Base-by-base conservation (phyloP, 2,329 filamentous ascomycete genomes). In the Penicillium sp. region DNA sequence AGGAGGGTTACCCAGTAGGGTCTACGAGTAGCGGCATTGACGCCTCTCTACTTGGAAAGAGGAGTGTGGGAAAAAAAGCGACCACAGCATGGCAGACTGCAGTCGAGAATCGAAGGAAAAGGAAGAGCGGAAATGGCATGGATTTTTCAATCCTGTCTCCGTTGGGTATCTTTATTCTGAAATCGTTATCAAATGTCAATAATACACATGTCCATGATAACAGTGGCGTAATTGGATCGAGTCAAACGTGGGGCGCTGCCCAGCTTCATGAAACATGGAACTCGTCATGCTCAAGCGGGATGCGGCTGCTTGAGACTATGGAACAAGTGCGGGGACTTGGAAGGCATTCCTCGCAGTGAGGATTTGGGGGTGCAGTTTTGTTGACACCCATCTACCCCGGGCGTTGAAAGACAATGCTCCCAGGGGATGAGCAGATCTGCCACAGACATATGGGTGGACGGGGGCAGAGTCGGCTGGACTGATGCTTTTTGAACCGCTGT, bases 1-100 rank as follows among this genome's bases (percentile, higher is more conserved):
- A 69, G 69, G 72, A 75, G 68, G 68, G 56, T 58, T 45, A 37
- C 49, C 49, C 49, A 18, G 31, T 25, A 41, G n/a, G 50, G 45
- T 53, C 50, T 53, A 49, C 50, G 37, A 12, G 46, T 21, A 40
- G 37, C 15, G 27, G 37, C 29, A 7, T 21, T n/a, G 29, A 27
- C 3, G 40, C 40, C n/a, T 21, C 40, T 31, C 32, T 45, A 51
- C n/a, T 35, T 34, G 40, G 38, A 39, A 37, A 32, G 23, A 18
- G 25, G 46, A 21, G 32, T 12, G 12, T 25, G 12, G n/a, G 25
- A 8, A 7, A 12, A 16, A 12, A 25, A 42, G 21, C 12, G 31
- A 44, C 12, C 21, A 50, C 31, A 54, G 35, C 3, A 31, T 25
- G 31, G 38, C 21, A 42, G 29, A 21, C 38, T 34, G 18, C 4